These are phyloP conservation scores for Phytophthora colocasiae DNA, from an alignment of 352 stramenopile genomes.

Conservation along the genomic window DNA sequence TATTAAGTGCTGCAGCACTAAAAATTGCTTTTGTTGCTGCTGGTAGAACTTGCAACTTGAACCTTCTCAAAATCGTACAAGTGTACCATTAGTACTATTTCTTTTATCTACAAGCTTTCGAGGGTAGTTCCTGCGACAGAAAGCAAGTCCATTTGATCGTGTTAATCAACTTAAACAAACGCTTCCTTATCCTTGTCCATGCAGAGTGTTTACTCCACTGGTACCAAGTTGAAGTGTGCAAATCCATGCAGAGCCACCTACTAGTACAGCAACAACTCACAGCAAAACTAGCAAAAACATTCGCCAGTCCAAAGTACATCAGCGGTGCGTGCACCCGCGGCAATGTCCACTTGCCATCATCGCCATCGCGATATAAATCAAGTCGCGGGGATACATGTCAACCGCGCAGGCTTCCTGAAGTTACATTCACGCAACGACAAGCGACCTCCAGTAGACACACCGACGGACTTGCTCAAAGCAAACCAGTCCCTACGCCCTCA, in stretches of 20 bases:
- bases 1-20: no score
- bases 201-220: constrained; percentile 4
- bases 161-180: no score
- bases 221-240: neutral
- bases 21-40: no score
- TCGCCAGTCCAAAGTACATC: neutral
- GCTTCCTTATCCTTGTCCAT: neutral
- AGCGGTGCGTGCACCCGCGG: neutral
- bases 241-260: neutral
- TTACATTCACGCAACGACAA: constrained; percentile 2
- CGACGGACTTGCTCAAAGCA: no score
- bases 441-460: constrained; percentile 2
- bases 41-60: no score
- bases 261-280: neutral
- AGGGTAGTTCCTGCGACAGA: no score
- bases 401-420: constrained; percentile 4
- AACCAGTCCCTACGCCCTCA: neutral
- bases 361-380: constrained; percentile 4
- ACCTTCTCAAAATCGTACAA: no score
- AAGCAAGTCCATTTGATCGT: no score
- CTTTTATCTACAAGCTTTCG: no score
- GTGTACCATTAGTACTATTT: no score
- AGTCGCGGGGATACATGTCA: constrained; percentile 5
- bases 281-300: constrained; percentile 5
- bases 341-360: neutral